Percentiles rank a stretch among this genome's conserved stretches.
phyloP scores from a whole-genome alignment of 2,329 filamentous ascomycete species.

The Phyllosticta citrichinensis region DNA sequence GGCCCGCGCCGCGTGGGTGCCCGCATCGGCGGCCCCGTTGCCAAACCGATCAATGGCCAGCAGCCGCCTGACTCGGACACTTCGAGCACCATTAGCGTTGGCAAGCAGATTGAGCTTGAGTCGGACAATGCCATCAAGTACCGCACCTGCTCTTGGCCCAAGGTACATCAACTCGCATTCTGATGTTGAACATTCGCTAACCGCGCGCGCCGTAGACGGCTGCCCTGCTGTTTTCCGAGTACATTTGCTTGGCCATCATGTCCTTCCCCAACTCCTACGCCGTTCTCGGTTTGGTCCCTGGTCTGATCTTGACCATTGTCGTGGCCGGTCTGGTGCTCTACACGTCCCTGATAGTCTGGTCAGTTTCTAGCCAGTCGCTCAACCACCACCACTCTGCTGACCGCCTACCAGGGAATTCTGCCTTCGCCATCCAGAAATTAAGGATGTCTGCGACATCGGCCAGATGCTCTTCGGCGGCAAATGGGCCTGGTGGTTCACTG shows the following conservation, averaged over 20 bases:
- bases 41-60: constrained; percentile 23
- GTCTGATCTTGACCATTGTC: constrained; percentile 70
- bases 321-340: constrained; percentile 74
- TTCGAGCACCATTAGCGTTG: constrained; percentile 37
- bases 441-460: constrained; percentile 91
- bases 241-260: constrained; percentile 90
- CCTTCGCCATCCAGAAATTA: constrained; percentile 77
- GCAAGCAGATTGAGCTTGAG: constrained; percentile 67
- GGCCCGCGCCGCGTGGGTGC: constrained; percentile 28
- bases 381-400: neutral
- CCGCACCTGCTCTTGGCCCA: constrained; percentile 87
- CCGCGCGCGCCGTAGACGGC: constrained; percentile 49
- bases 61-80: constrained; percentile 24
- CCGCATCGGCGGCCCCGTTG: constrained; percentile 30
- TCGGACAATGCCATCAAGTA: constrained; percentile 76
- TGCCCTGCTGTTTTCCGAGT: constrained; percentile 83
- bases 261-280: constrained; percentile 93
- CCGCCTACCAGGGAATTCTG: constrained; percentile 66
- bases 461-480: constrained; percentile 80
- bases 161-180: constrained; percentile 38
- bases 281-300: constrained; percentile 74
- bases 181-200: constrained; percentile 12
- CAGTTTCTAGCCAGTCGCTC: constrained; percentile 16
- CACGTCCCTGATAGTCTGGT: constrained; percentile 61
- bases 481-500: constrained; percentile 59